These are phyloP conservation scores for Debaryomyces coudertii DNA, from an alignment of 1,139 yeast genomes.

Conservation along the genomic window DNA sequence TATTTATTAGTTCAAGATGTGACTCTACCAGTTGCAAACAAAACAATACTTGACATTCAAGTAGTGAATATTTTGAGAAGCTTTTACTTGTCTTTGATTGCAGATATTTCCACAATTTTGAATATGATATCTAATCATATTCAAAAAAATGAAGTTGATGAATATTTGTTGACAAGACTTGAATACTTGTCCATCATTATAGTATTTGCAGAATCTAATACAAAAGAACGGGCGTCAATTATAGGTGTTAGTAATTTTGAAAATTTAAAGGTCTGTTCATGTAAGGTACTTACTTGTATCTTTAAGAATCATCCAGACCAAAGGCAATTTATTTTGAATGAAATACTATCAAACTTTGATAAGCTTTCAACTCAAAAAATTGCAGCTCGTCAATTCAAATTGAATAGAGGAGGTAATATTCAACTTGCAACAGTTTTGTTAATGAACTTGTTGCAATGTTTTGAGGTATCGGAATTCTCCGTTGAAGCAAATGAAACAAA, in stretches of 20 bases:
- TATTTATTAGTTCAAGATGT: slow-evolving; percentile 38
- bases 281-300: slow-evolving; percentile 45
- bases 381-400: slow-evolving; percentile 44
- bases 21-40: slow-evolving; percentile 24
- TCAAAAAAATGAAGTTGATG: slow-evolving; percentile 37
- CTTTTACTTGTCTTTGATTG: slow-evolving; percentile 6
- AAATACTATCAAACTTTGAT: slow-evolving; percentile 55
- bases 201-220: slow-evolving; percentile 34
- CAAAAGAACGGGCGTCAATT: slow-evolving; percentile 22
- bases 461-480: slow-evolving; percentile 23
- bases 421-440: slow-evolving; percentile 52
- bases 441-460: slow-evolving; percentile 48
- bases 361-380: slow-evolving; percentile 48
- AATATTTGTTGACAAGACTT: slow-evolving; percentile 49
- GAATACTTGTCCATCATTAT: slow-evolving; percentile 50
- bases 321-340: slow-evolving; percentile 60
- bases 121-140: slow-evolving; percentile 19
- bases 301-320: slow-evolving; percentile 54
- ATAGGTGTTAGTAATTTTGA: slow-evolving; percentile 25
- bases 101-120: slow-evolving; percentile 14
- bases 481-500: slow-evolving; percentile 11
- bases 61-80: slow-evolving; percentile 3
- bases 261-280: slow-evolving; percentile 33
- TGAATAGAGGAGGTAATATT: slow-evolving; percentile 49
- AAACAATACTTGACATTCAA: neutral